Percentiles rank a stretch among this genome's conserved stretches.
Evolutionary conservation across 139 green algal genomes (phyloP).

Genomic region (Chlamydomonas applanata): DNA sequence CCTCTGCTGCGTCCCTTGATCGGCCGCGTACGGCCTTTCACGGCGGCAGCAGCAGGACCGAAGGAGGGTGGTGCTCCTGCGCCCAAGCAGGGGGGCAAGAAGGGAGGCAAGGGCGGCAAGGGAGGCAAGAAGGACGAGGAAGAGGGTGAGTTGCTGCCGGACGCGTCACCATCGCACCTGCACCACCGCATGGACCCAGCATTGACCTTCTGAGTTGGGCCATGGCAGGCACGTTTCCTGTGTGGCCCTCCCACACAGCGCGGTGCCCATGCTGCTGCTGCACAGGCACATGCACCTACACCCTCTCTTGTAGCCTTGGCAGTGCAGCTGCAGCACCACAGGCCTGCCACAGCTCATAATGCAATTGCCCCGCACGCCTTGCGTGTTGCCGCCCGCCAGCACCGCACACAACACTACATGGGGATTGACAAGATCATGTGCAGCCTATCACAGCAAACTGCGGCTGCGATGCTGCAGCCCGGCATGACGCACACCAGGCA

Average conservation of each 20-base stretch:
- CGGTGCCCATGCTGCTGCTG: neutral
- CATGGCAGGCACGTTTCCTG: neutral
- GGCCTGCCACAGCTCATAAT: no score
- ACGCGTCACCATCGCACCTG: neutral
- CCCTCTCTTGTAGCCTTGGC: no score
- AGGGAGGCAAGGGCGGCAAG: constrained; percentile 2
- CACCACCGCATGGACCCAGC: neutral
- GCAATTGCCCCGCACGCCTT: no score
- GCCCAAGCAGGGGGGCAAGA: constrained; percentile 6
- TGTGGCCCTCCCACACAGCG: neutral
- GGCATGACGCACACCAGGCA: no score
- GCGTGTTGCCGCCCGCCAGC: no score
- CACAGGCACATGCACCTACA: no score
- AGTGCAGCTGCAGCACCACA: no score
- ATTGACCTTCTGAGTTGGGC: neutral
- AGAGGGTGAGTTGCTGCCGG: neutral
- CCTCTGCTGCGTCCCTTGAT: constrained; percentile 1
- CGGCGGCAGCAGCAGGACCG: neutral
- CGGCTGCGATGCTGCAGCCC: no score
- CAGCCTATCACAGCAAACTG: no score
- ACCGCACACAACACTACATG: no score
- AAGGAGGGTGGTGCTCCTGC: neutral
- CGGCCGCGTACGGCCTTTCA: neutral
- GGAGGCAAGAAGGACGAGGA: constrained; percentile 9
- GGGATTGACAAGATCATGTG: no score